Evolutionary conservation across 1,139 yeast genomes (phyloP).

Genomic region (Diutina neorugosa): DNA sequence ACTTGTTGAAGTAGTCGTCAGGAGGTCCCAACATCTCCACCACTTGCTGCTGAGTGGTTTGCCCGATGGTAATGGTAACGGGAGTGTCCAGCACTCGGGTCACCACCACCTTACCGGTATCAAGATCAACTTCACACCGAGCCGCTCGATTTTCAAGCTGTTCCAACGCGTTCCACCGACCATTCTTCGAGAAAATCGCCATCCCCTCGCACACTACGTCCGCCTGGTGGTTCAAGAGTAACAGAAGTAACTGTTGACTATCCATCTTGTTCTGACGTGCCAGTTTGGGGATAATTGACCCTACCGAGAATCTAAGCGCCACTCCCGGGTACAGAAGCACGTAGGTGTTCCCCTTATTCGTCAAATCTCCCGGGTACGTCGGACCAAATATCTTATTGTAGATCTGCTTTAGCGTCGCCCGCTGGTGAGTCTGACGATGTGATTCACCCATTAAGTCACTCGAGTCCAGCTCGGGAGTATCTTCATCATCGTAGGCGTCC

Average conservation of each 20-base stretch:
- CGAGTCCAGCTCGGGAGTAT: background rate
- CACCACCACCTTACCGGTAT: background rate
- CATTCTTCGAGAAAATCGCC: constrained; percentile 16
- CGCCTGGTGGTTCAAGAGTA: constrained; percentile 17
- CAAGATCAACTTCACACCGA: background rate
- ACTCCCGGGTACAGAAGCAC: constrained; percentile 45
- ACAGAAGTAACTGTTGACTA: constrained; percentile 14
- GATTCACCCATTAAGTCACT: constrained; percentile 6
- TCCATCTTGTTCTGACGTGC: constrained; percentile 8
- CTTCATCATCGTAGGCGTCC: constrained; percentile 4
- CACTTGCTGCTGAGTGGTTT: constrained; percentile 38
- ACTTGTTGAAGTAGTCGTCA: constrained; percentile 37
- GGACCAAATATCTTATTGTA: constrained; percentile 54
- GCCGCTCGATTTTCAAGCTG: background rate
- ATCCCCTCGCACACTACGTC: constrained; percentile 27
- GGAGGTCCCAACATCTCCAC: constrained; percentile 43
- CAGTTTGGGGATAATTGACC: constrained; percentile 11
- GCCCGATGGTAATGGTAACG: constrained; percentile 16
- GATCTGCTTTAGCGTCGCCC: constrained; percentile 24
- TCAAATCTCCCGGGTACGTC: constrained; percentile 41
- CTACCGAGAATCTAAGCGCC: constrained; percentile 29
- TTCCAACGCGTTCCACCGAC: background rate
- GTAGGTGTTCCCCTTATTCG: constrained; percentile 13
- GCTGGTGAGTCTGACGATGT: constrained; percentile 4
- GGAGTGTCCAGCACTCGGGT: background rate